These are phyloP conservation scores for Naganishia randhawae DNA, from an alignment of 768 basidiomycete species.

Conservation along the genomic window DNA sequence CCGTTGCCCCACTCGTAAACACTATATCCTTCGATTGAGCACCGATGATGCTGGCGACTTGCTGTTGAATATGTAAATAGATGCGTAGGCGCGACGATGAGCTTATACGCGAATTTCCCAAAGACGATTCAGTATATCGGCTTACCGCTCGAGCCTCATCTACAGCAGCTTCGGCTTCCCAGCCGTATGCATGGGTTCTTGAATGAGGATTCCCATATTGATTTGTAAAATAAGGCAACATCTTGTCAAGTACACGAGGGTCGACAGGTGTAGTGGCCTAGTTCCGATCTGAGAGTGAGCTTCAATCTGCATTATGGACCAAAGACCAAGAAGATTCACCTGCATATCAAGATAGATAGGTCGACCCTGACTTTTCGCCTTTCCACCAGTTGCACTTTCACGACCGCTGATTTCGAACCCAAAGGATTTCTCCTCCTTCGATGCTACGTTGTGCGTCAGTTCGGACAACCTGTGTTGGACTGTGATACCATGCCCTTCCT, in stretches of 20 bases:
- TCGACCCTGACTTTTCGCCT: constrained; percentile 53
- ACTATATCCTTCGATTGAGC: constrained; percentile 93
- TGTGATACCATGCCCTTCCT: background rate
- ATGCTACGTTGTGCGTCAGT: background rate
- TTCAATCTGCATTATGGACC: too few species aligned
- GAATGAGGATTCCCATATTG: constrained; percentile 98
- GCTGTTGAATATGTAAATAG: constrained; percentile 55
- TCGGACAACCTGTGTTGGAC: background rate
- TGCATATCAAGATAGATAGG: constrained; percentile 99
- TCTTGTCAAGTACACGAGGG: constrained; percentile 90
- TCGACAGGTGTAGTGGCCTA: constrained; percentile 97
- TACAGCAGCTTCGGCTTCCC: constrained; percentile 95
- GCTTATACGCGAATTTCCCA: background rate
- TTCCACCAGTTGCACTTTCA: constrained; percentile 44
- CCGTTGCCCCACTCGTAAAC: constrained; percentile 96
- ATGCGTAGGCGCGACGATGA: background rate
- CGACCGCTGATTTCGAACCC: constrained; percentile 49
- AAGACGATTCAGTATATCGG: background rate
- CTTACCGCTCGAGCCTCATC: constrained; percentile 81
- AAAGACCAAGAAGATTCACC: constrained; percentile 54
- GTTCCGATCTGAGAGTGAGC: background rate
- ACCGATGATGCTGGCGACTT: constrained; percentile 86
- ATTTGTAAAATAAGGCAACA: constrained; percentile 92
- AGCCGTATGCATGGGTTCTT: constrained; percentile 96
- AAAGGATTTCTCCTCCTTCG: constrained; percentile 35